phyloP scores from a whole-genome alignment of 176 grass and related monocot genomes.

The Hordeum vulgare region DNA sequence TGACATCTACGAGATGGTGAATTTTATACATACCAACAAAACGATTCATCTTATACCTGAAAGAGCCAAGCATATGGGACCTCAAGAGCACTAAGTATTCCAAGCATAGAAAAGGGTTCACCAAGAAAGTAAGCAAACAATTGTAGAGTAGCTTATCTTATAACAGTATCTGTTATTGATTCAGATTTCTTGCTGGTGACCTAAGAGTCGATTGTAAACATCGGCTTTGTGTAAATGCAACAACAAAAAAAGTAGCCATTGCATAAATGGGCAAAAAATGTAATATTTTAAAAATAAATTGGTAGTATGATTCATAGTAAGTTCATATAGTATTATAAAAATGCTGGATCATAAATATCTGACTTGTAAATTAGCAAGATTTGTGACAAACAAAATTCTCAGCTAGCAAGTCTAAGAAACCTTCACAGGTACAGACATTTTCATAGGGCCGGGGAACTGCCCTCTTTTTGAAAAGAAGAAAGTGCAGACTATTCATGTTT shows the following conservation, averaged over 20 bases:
- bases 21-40: neutral
- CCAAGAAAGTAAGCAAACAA: too few species aligned
- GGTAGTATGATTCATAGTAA: neutral
- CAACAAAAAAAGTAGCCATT: neutral
- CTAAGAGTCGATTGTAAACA: neutral
- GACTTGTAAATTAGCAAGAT: neutral
- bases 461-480: too few species aligned
- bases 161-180: too few species aligned
- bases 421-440: neutral
- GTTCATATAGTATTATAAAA: neutral
- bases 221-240: neutral
- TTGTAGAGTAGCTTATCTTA: too few species aligned
- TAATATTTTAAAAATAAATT: too few species aligned
- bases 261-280: neutral
- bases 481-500: neutral
- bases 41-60: too few species aligned
- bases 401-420: neutral
- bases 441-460: neutral
- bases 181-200: neutral
- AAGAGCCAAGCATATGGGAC: too few species aligned
- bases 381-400: neutral
- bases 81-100: too few species aligned
- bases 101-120: too few species aligned
- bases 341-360: neutral
- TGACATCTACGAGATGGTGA: neutral